A percentile compares a stretch with the other conserved stretches of the same genome.
Conservation (phyloP, 2,329 filamentous ascomycete species). For the Teratosphaeriaceae sp. region DNA sequence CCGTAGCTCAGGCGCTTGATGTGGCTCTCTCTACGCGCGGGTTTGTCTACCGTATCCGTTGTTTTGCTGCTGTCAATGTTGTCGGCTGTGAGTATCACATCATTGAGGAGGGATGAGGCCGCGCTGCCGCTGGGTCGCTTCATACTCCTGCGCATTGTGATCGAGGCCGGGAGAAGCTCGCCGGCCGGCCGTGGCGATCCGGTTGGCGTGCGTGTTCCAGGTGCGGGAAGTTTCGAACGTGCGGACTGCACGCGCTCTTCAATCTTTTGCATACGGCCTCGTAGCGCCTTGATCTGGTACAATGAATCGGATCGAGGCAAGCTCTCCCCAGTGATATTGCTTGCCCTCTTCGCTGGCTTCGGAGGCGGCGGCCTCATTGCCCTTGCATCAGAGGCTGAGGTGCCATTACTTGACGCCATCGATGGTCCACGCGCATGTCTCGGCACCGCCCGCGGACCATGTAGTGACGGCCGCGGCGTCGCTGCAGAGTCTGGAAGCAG, state of each 20-base stretch:
- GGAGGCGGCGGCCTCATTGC: constrained; percentile 35
- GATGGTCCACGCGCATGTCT: constrained; percentile 53
- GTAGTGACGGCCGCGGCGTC: constrained; percentile 46
- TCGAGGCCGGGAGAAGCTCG: constrained; percentile 45
- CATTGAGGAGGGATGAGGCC: constrained; percentile 26
- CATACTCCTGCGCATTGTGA: constrained; percentile 59
- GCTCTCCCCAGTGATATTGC: constrained; percentile 22
- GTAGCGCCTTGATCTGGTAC: constrained; percentile 86
- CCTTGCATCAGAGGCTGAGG: constrained; percentile 18
- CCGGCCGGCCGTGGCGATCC: constrained; percentile 60
- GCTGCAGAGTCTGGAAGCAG: constrained; percentile 45
- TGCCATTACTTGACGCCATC: constrained; percentile 31
- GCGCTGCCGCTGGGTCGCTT: constrained; percentile 52
- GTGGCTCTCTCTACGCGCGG: constrained; percentile 21
- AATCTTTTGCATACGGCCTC: constrained; percentile 93
- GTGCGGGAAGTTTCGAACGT: constrained; percentile 83
- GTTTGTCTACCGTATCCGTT: not conserved
- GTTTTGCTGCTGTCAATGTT: not conserved
- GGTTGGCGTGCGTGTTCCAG: constrained; percentile 68
- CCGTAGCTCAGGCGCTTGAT: constrained; percentile 48
- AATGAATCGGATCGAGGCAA: constrained; percentile 64
- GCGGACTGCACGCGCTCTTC: constrained; percentile 89
- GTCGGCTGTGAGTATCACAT: constrained; percentile 9
- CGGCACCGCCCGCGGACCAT: constrained; percentile 37
- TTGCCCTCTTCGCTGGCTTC: constrained; percentile 36